Conservation (phyloP, 148 eudicot genomes). For the Rhododendron henanense region DNA sequence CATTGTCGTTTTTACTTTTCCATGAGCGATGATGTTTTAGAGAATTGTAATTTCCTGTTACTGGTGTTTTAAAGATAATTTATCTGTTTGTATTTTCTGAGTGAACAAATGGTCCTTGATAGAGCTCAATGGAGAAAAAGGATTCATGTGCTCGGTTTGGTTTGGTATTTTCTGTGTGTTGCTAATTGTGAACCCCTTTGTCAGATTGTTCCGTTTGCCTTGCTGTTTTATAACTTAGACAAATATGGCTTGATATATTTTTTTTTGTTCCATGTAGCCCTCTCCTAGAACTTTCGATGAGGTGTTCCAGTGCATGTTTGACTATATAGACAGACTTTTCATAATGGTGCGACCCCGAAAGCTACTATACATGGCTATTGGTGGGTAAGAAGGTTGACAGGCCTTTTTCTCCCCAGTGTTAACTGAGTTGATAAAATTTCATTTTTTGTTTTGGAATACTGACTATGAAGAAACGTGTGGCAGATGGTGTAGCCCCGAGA, state of each 20-base stretch:
- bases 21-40: background rate
- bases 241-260: background rate
- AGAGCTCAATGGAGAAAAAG: too few species aligned
- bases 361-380: constrained; percentile 93
- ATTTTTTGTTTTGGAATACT: background rate
- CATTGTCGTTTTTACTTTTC: background rate
- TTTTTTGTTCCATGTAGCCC: constrained; percentile 52
- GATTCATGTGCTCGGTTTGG: too few species aligned
- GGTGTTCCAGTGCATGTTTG: constrained; percentile 89
- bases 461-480: constrained; percentile 14
- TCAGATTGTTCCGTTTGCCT: background rate
- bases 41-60: background rate
- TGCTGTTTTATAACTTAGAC: background rate
- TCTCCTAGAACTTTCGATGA: constrained; percentile 87
- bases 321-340: constrained; percentile 92
- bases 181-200: background rate
- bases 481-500: constrained; percentile 99
- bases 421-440: background rate
- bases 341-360: constrained; percentile 95
- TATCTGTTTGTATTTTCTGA: background rate
- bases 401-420: background rate
- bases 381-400: constrained; percentile 46
- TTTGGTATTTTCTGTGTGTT: background rate
- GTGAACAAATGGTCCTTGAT: too few species aligned
- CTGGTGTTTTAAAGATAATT: background rate